phyloP scores from a whole-genome alignment of 2,329 filamentous ascomycete genomes.

The Fusarium phyllophilum region DNA sequence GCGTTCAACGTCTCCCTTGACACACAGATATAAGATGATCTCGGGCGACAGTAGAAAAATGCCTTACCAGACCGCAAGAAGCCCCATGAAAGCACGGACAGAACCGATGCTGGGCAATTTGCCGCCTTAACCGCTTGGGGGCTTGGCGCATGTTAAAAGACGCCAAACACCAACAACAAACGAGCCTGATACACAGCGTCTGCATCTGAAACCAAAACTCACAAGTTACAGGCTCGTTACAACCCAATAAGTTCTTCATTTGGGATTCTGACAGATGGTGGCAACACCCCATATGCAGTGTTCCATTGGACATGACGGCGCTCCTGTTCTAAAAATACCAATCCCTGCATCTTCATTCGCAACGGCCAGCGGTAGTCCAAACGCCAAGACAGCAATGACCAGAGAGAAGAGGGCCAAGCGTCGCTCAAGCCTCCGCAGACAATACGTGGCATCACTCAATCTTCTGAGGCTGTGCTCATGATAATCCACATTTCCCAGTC shows the following conservation, averaged over 20 bases:
- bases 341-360: slow-evolving; percentile 8
- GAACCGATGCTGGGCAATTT: slow-evolving; percentile 1
- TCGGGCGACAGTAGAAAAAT: neutral
- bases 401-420: neutral
- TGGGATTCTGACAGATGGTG: neutral
- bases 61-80: neutral
- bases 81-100: neutral
- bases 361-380: slow-evolving; percentile 1
- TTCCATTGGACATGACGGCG: neutral
- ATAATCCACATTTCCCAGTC: slow-evolving; percentile 3
- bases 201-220: neutral
- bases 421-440: slow-evolving; percentile 8
- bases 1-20: neutral
- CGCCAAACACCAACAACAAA: neutral
- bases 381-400: slow-evolving; percentile 14
- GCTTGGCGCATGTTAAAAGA: slow-evolving; percentile 8
- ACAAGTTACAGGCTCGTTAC: neutral
- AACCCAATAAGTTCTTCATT: neutral
- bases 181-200: neutral
- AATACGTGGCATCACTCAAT: slow-evolving; percentile 29
- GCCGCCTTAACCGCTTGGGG: slow-evolving; percentile 13
- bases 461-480: slow-evolving; percentile 17
- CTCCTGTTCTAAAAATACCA: slow-evolving; percentile 20
- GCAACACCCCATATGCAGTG: neutral
- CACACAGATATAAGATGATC: neutral